Conservation (phyloP, 2,329 filamentous ascomycete genomes). For the Nemania sp. region DNA sequence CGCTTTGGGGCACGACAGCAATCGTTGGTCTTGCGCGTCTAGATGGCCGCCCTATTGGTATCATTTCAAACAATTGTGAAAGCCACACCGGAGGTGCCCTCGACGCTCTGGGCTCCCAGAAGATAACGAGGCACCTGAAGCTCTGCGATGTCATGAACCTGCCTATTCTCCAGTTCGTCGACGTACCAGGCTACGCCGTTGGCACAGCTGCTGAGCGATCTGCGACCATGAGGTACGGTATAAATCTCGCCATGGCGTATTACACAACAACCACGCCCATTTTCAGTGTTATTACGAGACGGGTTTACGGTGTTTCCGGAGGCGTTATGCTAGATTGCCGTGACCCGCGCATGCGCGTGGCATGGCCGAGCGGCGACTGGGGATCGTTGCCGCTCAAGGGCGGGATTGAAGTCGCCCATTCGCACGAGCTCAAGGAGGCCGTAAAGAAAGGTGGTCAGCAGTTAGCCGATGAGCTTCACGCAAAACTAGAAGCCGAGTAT, state of each 20-base stretch:
- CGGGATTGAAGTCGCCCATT: conserved; percentile 37
- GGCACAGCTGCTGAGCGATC: conserved; percentile 36
- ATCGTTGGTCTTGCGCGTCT: conserved; percentile 37
- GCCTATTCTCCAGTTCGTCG: conserved; percentile 37
- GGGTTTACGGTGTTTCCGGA: conserved; percentile 35
- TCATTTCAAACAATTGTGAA: conserved; percentile 38
- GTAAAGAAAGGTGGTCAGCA: conserved; percentile 29
- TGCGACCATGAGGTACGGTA: conserved; percentile 38
- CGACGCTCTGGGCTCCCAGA: conserved; percentile 35
- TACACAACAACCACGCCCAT: conserved; percentile 36
- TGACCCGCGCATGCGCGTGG: conserved; percentile 38
- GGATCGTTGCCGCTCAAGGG: conserved; percentile 37
- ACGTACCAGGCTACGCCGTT: conserved; percentile 36
- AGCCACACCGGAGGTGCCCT: conserved; percentile 37
- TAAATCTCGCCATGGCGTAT: conserved; percentile 38
- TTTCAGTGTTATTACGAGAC: conserved; percentile 35
- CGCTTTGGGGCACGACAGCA: conserved; percentile 36
- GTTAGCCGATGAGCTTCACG: conserved; percentile 32
- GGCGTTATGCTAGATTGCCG: conserved; percentile 39
- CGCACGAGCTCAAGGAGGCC: conserved; percentile 34
- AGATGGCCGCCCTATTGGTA: conserved; percentile 28
- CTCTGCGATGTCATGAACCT: conserved; percentile 39
- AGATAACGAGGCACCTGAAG: conserved; percentile 37
- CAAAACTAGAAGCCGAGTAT: conserved; percentile 34
- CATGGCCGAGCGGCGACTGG: conserved; percentile 39